Base-by-base conservation (phyloP, 2,329 filamentous ascomycete species). In the Aspergillus arachidicola region DNA sequence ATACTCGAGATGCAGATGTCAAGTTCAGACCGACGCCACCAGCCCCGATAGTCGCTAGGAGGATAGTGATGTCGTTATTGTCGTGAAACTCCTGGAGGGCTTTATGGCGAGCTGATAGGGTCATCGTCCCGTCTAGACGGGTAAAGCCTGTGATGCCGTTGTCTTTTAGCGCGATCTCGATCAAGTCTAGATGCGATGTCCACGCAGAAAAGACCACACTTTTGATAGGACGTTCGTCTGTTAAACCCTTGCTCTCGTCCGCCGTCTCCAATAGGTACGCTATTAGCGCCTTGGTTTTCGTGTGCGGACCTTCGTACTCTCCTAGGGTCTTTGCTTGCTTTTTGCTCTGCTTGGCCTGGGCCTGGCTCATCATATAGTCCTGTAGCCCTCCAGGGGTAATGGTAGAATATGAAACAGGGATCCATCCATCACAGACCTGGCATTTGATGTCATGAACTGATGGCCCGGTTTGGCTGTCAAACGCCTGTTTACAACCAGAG, bases 151-250 rank as follows among this genome's bases (percentile, higher is more conserved):
- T 85, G n/a, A 81, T 65, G 1, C 71, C 72, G 53, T 76, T 73
- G 57, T 87, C 84, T 34, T 87, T 83, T 16, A 98, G 84, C 0
- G 94, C 94, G 57, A 92, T 84, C 73, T 95, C 89, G 69, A 99
- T 96, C 23, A 99, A 86, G 75, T 98, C 94, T 19, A 99, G 87
- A 74, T 98, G 94, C 0, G 91, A 90, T 0, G 95, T 98, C 94
- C 95, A 98, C n/a, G 89, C 90, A 0, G 93, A 97, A 78, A 98
- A 98, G 7, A 99, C 89, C 16, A 99, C 93, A 30, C 92, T 95
- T 76, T 97, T 98, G 79, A 92, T 91, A 0, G 94, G 94, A 0
- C 87, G 86, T 72, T 94, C 87, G 12, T 86, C 80, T 0, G 88
- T 86, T 12, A 78, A 69, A 16, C 73, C 64, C 53, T 75, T 72